These are phyloP conservation scores for Dryadomyces sulphureus DNA, from an alignment of 2,329 filamentous ascomycete genomes.

Conservation along the genomic window DNA sequence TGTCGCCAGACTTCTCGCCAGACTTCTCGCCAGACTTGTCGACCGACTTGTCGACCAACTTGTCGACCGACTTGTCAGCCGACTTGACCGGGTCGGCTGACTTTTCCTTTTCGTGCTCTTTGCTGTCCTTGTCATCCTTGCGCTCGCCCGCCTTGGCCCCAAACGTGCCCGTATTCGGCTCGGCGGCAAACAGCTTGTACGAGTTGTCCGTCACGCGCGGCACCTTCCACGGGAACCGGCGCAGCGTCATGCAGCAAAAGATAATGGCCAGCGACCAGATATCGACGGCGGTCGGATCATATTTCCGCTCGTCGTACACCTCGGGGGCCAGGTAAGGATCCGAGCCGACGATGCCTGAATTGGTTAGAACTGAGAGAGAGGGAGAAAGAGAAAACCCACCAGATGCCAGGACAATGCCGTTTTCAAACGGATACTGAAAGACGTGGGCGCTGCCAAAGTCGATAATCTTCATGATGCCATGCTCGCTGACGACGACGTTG, in stretches of 20 bases:
- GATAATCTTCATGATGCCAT: conserved; percentile 98
- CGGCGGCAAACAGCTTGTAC: conserved; percentile 79
- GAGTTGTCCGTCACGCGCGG: conserved; percentile 86
- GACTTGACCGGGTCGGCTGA: conserved; percentile 1
- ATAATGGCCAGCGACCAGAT: conserved; percentile 98
- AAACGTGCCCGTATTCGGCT: conserved; percentile 64
- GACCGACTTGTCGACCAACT: background rate
- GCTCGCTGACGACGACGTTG: conserved; percentile 92
- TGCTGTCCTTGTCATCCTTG: background rate
- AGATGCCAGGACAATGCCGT: conserved; percentile 63
- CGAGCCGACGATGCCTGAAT: conserved; percentile 56
- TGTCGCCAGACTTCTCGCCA: conserved; percentile 1
- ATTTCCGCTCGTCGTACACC: conserved; percentile 85
- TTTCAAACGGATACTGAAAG: conserved; percentile 94
- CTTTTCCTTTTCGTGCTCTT: background rate
- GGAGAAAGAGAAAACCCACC: conserved; percentile 36
- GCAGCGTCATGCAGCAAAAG: conserved; percentile 94
- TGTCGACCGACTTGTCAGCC: conserved; percentile 8
- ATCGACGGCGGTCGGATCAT: conserved; percentile 86
- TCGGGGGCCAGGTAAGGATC: conserved; percentile 95
- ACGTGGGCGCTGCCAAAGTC: conserved; percentile 97
- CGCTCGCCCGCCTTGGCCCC: conserved; percentile 4
- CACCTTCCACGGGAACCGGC: conserved; percentile 94
- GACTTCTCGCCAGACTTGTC: background rate
- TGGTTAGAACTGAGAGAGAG: background rate